Conservation (phyloP, 2,329 filamentous ascomycete genomes). For the Ophiostoma perfectum region DNA sequence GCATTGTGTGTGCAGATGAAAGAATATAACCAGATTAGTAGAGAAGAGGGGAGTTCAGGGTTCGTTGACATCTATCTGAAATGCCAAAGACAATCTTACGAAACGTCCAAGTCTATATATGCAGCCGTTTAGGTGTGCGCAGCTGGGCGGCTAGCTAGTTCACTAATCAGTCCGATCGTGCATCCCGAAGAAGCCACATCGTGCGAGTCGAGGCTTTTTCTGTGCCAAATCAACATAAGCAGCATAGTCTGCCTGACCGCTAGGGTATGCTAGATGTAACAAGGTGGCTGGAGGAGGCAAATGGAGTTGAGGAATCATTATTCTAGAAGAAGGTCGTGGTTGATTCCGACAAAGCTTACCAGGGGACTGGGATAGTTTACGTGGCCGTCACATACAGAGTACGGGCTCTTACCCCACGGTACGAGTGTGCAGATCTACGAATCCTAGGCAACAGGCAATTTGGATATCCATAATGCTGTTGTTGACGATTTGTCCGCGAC, state of each 20-base stretch:
- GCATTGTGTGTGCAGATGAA: slow-evolving; percentile 32
- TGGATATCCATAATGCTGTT: too few species aligned
- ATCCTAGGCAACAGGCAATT: too few species aligned
- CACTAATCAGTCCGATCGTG: slow-evolving; percentile 5
- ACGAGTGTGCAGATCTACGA: too few species aligned
- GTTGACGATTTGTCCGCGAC: too few species aligned
- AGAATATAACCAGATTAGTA: background rate
- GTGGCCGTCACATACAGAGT: too few species aligned
- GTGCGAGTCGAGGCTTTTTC: background rate
- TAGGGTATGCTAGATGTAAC: background rate
- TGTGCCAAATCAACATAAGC: background rate
- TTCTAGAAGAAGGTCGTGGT: too few species aligned
- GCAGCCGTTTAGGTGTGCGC: background rate
- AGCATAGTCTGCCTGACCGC: background rate
- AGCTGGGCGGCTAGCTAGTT: background rate
- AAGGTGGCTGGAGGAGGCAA: background rate
- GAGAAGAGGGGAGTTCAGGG: too few species aligned
- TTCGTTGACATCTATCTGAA: too few species aligned
- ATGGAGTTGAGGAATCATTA: background rate
- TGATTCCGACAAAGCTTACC: too few species aligned
- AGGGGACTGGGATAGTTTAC: too few species aligned
- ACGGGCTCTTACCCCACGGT: too few species aligned
- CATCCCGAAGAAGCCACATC: background rate
- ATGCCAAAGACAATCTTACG: background rate
- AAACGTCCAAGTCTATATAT: background rate